phyloP scores from a whole-genome alignment of 345 rosid species.

The Crucihimalaya himalaica region DNA sequence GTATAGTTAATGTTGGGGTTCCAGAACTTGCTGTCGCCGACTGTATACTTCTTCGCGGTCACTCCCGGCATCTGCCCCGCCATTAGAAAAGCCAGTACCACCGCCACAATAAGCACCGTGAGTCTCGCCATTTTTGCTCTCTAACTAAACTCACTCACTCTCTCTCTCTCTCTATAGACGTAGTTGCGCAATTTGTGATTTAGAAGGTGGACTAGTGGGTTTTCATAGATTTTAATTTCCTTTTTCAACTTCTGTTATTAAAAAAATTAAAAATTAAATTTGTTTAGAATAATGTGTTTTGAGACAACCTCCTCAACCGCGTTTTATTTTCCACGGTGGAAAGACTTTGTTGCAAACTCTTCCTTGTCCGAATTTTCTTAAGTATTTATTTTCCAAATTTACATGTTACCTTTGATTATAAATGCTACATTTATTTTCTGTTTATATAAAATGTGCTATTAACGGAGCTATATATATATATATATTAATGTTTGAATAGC shows the following conservation, averaged over 20 bases:
- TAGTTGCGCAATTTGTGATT: slow-evolving; percentile 33
- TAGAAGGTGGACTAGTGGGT: background rate
- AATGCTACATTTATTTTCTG: too few species aligned
- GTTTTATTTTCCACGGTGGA: background rate
- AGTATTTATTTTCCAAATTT: too few species aligned
- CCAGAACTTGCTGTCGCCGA: slow-evolving; percentile 74
- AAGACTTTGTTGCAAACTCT: too few species aligned
- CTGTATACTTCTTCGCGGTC: slow-evolving; percentile 63
- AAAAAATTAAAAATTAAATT: too few species aligned
- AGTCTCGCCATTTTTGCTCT: slow-evolving; percentile 35
- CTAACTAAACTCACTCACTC: background rate
- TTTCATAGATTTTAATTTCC: background rate
- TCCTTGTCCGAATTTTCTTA: too few species aligned
- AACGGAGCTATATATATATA: too few species aligned
- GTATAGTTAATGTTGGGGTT: slow-evolving; percentile 72
- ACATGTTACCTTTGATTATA: too few species aligned
- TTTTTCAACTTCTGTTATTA: too few species aligned
- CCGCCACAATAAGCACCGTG: slow-evolving; percentile 37
- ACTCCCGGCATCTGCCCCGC: slow-evolving; percentile 51
- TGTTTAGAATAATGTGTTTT: background rate
- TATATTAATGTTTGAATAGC: too few species aligned
- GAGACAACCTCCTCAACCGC: background rate
- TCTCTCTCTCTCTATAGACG: background rate
- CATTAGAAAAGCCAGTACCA: slow-evolving; percentile 44
- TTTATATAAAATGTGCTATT: too few species aligned